A percentile compares a stretch with the other conserved stretches of the same genome.
phyloP scores from a whole-genome alignment of 2,329 filamentous ascomycete species.

The Monosporascus sp. region DNA sequence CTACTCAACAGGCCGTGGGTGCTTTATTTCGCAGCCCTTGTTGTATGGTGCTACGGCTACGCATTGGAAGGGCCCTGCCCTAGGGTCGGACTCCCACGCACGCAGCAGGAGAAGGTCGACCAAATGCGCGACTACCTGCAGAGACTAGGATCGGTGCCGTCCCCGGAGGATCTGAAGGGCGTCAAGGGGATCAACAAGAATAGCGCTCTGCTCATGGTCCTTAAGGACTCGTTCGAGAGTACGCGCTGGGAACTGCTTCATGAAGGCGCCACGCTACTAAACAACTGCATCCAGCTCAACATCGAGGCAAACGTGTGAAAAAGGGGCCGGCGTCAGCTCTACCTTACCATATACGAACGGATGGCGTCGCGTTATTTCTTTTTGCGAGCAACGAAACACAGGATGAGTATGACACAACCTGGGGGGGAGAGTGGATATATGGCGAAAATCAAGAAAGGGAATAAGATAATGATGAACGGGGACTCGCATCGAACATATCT shows the following conservation, averaged over 20 bases:
- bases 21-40: constrained; percentile 83
- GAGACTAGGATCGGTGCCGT: constrained; percentile 63
- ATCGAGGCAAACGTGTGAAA: constrained; percentile 17
- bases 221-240: constrained; percentile 74
- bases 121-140: constrained; percentile 78
- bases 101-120: constrained; percentile 58
- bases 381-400: neutral
- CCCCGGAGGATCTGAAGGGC: constrained; percentile 70
- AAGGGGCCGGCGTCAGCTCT: neutral
- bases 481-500: neutral
- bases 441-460: neutral
- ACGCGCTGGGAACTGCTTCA: constrained; percentile 89
- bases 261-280: constrained; percentile 75
- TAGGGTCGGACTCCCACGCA: constrained; percentile 45
- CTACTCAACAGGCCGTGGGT: constrained; percentile 93
- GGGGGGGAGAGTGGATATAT: neutral
- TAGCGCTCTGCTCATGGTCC: constrained; percentile 71
- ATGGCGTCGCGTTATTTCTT: neutral
- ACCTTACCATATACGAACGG: neutral
- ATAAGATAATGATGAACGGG: neutral
- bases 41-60: constrained; percentile 93
- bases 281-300: constrained; percentile 67
- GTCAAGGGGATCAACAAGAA: constrained; percentile 77
- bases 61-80: constrained; percentile 76
- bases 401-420: neutral